Base-by-base conservation (phyloP, 2,329 filamentous ascomycete genomes). In the Trichothecium roseum region DNA sequence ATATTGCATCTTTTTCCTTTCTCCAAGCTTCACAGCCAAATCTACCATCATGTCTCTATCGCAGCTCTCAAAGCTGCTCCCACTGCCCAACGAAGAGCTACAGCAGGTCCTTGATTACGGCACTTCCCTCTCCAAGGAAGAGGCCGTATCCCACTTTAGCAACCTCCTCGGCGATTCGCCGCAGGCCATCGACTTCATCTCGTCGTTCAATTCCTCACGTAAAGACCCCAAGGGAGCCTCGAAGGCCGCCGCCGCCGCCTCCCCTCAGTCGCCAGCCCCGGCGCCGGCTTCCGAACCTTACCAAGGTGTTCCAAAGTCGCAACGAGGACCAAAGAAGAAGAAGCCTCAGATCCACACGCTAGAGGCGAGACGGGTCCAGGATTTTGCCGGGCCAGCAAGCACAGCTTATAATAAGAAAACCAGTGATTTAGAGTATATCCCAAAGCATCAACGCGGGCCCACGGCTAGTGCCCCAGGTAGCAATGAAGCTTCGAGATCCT, bases 111-210 rank as follows among this genome's bases (percentile, higher is more conserved):
- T 96, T 45, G 77, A 84, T 32, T 95, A 95, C 55, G 78, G 84
- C 3, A 66, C 75, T 26, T 81, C 78, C 1, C 69, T 96, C 8
- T 78, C 86, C 15, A 87, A 82, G 51, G 62, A 77, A 35, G 83
- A 81, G 43, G 84, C 85, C 12, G 86, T 78, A 34, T 79, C 87
- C 29, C 86, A 96, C 57, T 81, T 98, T 41, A 82, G 79, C 55
- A 86, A 91, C 51, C 66, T 98, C 36, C 72, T 98, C 0, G 91
- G 89, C 34, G 86, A 94, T 55, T 87, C 84, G 6, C 75, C 87
- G 2, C 78, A 82, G 47, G 72, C 67, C 28, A 63, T 87, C 41
- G 81, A 87, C 48, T 91, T 86, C 53, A 79, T 88, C 43, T 76
- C 84, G 1, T 80, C 78, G 14, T 89, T 89, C 55, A 96, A 94